These are phyloP conservation scores for Penicillium sp. DNA, from an alignment of 2,329 filamentous ascomycete species.

Conservation along the genomic window DNA sequence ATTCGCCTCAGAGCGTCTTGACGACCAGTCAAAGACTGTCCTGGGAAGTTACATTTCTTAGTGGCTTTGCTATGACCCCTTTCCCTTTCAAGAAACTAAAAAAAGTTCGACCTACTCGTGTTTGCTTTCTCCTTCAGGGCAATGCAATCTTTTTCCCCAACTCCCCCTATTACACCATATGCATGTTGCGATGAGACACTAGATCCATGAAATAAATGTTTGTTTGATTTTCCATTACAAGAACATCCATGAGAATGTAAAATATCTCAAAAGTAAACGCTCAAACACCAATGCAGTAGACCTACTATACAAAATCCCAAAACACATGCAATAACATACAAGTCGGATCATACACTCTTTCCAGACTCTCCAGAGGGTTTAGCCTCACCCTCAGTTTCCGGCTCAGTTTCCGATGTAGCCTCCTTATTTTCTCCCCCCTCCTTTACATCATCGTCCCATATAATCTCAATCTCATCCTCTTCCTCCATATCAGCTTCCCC, in stretches of 20 bases:
- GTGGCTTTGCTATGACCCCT: neutral
- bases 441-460: slow-evolving; percentile 16
- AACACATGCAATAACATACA: neutral
- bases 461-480: slow-evolving; percentile 7
- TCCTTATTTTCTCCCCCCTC: neutral
- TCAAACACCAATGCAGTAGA: neutral
- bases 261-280: neutral
- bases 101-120: neutral
- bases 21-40: slow-evolving; percentile 55
- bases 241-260: neutral
- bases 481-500: slow-evolving; percentile 17
- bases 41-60: slow-evolving; percentile 49
- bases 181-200: slow-evolving; percentile 14
- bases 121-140: neutral
- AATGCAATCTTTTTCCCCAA: neutral
- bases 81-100: neutral
- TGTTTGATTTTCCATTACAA: slow-evolving; percentile 1
- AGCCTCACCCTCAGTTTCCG: neutral
- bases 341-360: neutral
- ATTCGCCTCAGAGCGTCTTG: slow-evolving; percentile 71
- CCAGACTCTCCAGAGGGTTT: neutral
- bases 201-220: slow-evolving; percentile 12
- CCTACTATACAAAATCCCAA: neutral
- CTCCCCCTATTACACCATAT: slow-evolving; percentile 1
- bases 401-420: neutral